Base-by-base conservation (phyloP, 768 basidiomycete species). In the Coprinellus micaceus region DNA sequence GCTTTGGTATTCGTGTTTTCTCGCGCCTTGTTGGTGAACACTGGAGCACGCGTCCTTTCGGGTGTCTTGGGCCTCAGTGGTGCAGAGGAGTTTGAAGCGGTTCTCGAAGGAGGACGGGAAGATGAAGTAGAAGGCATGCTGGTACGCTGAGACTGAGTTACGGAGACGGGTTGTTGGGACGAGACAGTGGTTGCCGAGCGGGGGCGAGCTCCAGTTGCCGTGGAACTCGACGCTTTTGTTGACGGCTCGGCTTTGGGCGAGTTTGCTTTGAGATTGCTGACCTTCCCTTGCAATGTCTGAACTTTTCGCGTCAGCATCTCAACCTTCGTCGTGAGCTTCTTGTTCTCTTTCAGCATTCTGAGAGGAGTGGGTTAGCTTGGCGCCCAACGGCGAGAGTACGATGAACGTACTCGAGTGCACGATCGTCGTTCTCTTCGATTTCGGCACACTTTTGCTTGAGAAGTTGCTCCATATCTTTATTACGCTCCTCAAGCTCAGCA, bases 341-440 rank as follows among this genome's bases (percentile, higher is more conserved):
- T 91, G 72, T 89, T 91, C 60, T 86, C 84, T 69, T 90, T 91
- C 59, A 89, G 67, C 67, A 89, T 82, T 61, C 90, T 92, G 62
- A 21, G 52, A n/a, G n/a, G 29, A 30, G 36, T 10, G 10, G 26
- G 28, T 44, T n/a, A 60, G 15, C 55, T 59, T 52, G 60, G 24
- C 47, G 53, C 46, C 55, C 36, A 12, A 15, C 10, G 53, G 41
- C 44, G 40, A 47, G 19, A 43, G 21, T 25, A 11, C 15, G 26
- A 54, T 19, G 7, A 30, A 76, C 86, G 61, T 70, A 92, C 90
- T 86, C 87, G 58, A 92, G 81, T 51, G 84, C 82, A 33, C 82
- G 82, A 64, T 93, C 91, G 62, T 93, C 90, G 54, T 92, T 89
- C 62, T 87, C 88, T 65, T 92, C 90, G 54, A 92, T 89, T 71